Evolutionary conservation across 495 filamentous ascomycete genomes (phyloP).

Genomic region (Podospora pseudocomata): DNA sequence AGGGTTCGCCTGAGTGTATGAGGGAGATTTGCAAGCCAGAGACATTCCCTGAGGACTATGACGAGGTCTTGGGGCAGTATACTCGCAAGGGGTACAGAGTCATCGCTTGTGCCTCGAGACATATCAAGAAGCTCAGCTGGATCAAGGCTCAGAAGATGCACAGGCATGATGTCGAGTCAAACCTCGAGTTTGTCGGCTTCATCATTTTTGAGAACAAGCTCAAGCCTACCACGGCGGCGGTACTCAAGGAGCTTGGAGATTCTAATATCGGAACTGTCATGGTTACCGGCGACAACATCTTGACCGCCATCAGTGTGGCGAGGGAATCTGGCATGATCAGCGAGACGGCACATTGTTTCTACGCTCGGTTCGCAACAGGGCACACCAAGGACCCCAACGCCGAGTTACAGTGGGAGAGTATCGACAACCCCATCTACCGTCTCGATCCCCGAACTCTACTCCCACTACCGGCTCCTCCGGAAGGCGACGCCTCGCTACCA

Average conservation of each 20-base stretch:
- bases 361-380: conserved; percentile 83
- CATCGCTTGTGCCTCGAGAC: conserved; percentile 92
- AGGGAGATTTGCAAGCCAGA: conserved; percentile 81
- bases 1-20: conserved; percentile 96
- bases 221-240: conserved; percentile 72
- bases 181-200: conserved; percentile 86
- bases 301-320: conserved; percentile 95
- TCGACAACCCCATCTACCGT: conserved; percentile 72
- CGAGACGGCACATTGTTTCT: conserved; percentile 78
- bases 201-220: conserved; percentile 99
- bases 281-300: conserved; percentile 98
- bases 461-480: conserved; percentile 65
- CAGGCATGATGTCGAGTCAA: conserved; percentile 74
- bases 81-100: conserved; percentile 94
- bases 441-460: conserved; percentile 75
- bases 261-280: conserved; percentile 90
- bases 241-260: conserved; percentile 76
- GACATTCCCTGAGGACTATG: conserved; percentile 82
- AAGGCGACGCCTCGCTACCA: conserved; percentile 76
- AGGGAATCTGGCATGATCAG: conserved; percentile 86
- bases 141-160: conserved; percentile 92
- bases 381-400: conserved; percentile 63
- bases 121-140: conserved; percentile 82
- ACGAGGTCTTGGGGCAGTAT: conserved; percentile 81
- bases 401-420: conserved; percentile 81